Base-by-base conservation (phyloP, 306 rosid species). In the Ormosia semicastrata region DNA sequence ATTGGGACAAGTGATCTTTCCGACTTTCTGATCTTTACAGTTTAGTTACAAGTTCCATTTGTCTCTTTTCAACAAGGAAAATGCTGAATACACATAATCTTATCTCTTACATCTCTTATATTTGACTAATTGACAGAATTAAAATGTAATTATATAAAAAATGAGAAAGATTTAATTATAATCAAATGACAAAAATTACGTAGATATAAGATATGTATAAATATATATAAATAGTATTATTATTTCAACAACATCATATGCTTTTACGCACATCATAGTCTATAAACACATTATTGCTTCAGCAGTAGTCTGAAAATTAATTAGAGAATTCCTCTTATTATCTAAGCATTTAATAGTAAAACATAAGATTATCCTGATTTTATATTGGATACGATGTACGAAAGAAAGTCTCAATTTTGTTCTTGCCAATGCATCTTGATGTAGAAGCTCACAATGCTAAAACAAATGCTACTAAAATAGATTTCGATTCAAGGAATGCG, bases 401-500 rank as follows among this genome's bases (percentile, higher is more conserved):
- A 17, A 41, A 47, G 0, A 49, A 64, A 63, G 49, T 63, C 56
- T 34, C 5, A 24, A 24, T 62, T 56, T 24, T 39, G 40, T 40
- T 80, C 29, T 39, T 52, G 50, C 15, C 60, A 37, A 3, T 56
- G 30, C 24, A 33, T 13, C 11, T 11, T 36, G 67, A 63, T 3
- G 62, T 50, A 76, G 50, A 76, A 46, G 13, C 29, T 8, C 41
- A 69, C 53, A 17, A 84, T 66, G 84, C 77, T 66, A 12, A 65
- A 64, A 54, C 43, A 7, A 65, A 13, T 10, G 36, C 5, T 29
- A 24, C 50, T 13, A 52, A 47, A 71, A 29, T 29, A 5, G 46
- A 64, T 71, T 41, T 72, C 44, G 87, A 72, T 58, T 83, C 50
- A 32, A 60, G n/a, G 49, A 46, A 57, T 18, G 73, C 3, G 72